Base-by-base conservation (phyloP, 2,329 filamentous ascomycete species). In the Epichloe brachyelytri region DNA sequence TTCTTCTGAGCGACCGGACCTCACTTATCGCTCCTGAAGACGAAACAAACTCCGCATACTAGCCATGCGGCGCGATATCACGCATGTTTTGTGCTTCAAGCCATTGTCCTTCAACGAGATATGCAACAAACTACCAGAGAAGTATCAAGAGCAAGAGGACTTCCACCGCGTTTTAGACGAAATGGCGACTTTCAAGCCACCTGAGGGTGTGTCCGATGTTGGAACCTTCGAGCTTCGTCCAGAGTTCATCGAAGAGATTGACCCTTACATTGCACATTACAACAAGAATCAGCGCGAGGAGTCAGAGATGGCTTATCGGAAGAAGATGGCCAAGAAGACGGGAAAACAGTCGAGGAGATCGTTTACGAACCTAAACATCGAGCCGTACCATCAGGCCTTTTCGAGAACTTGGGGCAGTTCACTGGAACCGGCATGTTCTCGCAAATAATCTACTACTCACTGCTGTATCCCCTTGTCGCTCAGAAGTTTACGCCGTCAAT, bases 231-330 rank as follows among this genome's bases (percentile, higher is more conserved):
- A 96, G 65, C 73, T 98, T 48, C 93, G 90, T 63, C 81, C 86
- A 4, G 80, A 95, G 54, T 93, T 84, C 59, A 78, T 96, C 39
- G 86, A 91, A 58, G 79, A 94, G 45, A 82, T 98, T 48, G 94
- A 98, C 64, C 93, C 94, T 1, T 98, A 96, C 65, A 93, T 90
- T 61, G 86, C 90, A 6, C 89, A 97, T 63, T 98, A 95, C 67
- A 94, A 83, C 61, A 95, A 95, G 63, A 98, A 98, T 61, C 91
- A 97, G 65, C 81, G 93, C 48, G 93, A 98, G 63, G 93, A 98
- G 65, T 88, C 91, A 0, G 93, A 98, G 67, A 83, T 80, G 58
- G 85, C 89, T 3, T 96, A 93, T 70, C 88, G 85, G 59, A 84
- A 85, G 61, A 85, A 87, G 73, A 82, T 93, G 73, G 87, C 89